phyloP scores from a whole-genome alignment of 306 rosid species.

The Cucurbita moschata region DNA sequence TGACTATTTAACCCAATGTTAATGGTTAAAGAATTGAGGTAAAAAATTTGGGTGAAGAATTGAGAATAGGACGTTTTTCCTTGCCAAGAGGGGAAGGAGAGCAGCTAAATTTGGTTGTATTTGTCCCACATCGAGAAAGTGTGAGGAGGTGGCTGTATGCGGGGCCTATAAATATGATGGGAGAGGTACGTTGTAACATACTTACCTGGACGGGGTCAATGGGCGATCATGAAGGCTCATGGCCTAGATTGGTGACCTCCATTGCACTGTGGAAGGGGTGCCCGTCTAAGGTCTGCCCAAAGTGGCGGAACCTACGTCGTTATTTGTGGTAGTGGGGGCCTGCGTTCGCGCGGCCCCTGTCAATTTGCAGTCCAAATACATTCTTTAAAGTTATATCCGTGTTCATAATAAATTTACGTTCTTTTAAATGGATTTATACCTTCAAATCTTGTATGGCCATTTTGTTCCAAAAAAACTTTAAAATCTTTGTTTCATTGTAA shows the following conservation, averaged over 20 bases:
- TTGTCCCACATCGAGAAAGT: background rate
- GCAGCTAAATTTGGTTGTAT: background rate
- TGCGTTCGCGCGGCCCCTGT: slow-evolving; percentile 47
- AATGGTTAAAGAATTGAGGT: no score
- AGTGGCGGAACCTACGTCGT: slow-evolving; percentile 30
- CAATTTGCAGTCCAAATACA: no score
- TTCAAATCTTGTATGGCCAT: no score
- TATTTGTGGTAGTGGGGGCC: slow-evolving; percentile 43
- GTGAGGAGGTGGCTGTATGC: background rate
- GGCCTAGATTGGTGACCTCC: background rate
- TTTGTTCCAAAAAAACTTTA: no score
- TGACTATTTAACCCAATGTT: no score
- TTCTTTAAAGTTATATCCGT: no score
- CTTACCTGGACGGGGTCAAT: background rate
- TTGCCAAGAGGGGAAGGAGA: no score
- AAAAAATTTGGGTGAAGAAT: no score
- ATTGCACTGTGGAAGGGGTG: background rate
- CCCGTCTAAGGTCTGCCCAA: background rate
- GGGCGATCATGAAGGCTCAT: background rate
- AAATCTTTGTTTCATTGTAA: no score
- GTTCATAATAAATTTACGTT: no score
- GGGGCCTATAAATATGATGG: background rate
- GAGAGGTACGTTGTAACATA: fast-evolving
- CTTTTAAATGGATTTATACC: no score
- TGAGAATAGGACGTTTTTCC: no score